Base-by-base conservation (phyloP, 345 rosid species). In the Gossypium australe region DNA sequence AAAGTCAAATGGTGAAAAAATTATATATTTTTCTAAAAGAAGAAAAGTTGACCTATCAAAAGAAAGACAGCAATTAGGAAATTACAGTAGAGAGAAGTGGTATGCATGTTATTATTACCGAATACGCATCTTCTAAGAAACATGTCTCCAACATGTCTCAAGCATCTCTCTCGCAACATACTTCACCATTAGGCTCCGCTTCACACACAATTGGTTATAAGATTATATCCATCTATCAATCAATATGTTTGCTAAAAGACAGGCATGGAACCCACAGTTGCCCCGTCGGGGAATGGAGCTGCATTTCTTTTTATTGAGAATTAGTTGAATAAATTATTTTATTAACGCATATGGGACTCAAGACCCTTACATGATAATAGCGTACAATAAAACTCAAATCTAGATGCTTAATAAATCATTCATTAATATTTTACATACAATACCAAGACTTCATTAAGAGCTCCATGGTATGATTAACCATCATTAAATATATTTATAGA, bases 161-260 rank as follows among this genome's bases (percentile, higher is more conserved):
- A 20, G 9, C 60, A 10, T 20, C 60, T 18, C 53, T 20, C 53
- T 45, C 4, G 70, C 17, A 44, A 18, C 52, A 44, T 65, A 71
- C 61, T 20, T 71, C 34, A 18, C 51, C 75, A 57, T 57, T 29
- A 57, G 17, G 57, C 58, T 17, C 25, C 73, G 0, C 41, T 34
- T 34, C 41, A 17, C 22, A 53, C 49, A 70, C 62, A 27, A 56
- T 61, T 56, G 38, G 20, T 12, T 55, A 9, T n/a, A 43, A 7
- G 41, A 38, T 1, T 38, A 56, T 57, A 6, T 71, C 2, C 11
- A 57, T 41, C 18, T 56, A 11, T 71, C 27, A 18, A 56, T 71
- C 64, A 71, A 38, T 1, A 57, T 71, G 75, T 57, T 71, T 41
- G 75, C 75, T 49, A 71, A 71, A 56, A 41, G 25, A 71, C 65